Base-by-base conservation (phyloP, 495 filamentous ascomycete species). In the Penicillium chermesinum region DNA sequence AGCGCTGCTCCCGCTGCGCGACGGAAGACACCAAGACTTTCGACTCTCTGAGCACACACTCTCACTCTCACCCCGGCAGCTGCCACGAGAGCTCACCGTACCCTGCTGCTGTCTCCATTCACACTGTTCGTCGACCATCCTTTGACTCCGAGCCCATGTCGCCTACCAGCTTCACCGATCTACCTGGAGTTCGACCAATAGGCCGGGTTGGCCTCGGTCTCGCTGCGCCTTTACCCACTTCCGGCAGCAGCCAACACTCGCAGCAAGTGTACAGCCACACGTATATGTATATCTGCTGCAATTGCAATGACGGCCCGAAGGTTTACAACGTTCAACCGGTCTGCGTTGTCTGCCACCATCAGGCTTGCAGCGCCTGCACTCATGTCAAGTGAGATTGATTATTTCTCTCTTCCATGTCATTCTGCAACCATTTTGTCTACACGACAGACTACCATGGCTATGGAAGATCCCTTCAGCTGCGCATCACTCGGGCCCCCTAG, bases 241-340 rank as follows among this genome's bases (percentile, higher is more conserved):
- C 18, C n/a, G 25, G 25, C 25, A 10, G 25, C 25, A 5, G 10
- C 10, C 25, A 30, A 30, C 25, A 30, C 25, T 30, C 25, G 25
- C 34, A 10, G 40, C 54, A 36, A 27, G 19, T 13, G 12, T 34
- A n/a, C n/a, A n/a, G n/a, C n/a, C n/a, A n/a, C 1, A 50, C 53
- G 2, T 50, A 61, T 40, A 50, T 68, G 52, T 74, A 66, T 41
- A 57, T 67, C 42, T 74, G 71, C 59, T 74, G 71, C 57, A 2
- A 48, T 1, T 74, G 71, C 49, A 13, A 48, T 0, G 71, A 74
- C 20, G 71, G 71, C 0, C 71, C 71, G 0, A 73, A 74, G 42
- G 44, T 70, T 16, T 73, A 51, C 50, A 46, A 64, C n/a, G 14
- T 41, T 21, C 64, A 74, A 46, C 60, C 64, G 0, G 14, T 15